These are phyloP conservation scores for Acidomyces sp. DNA, from an alignment of 495 filamentous ascomycete species.

Conservation along the genomic window DNA sequence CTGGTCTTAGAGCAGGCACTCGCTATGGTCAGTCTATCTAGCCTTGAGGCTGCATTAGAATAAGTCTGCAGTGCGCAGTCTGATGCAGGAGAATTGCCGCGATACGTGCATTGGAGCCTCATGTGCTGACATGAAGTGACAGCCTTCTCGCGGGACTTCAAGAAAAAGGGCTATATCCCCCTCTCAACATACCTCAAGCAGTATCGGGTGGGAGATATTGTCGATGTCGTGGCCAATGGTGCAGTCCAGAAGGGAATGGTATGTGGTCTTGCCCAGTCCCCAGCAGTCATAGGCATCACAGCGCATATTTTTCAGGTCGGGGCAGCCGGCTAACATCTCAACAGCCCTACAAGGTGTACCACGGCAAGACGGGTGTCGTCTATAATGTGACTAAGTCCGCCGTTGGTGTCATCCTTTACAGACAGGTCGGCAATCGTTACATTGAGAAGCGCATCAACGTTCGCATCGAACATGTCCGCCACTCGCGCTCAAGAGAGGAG, in stretches of 20 bases:
- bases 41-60: no score
- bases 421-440: slow-evolving; percentile 94
- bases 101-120: not conserved
- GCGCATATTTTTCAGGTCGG: no score
- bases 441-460: slow-evolving; percentile 99
- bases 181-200: slow-evolving; percentile 82
- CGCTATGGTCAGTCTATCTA: slow-evolving; percentile 35
- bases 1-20: slow-evolving; percentile 88
- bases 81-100: no score
- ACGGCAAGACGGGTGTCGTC: slow-evolving; percentile 27
- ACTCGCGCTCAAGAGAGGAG: slow-evolving; percentile 84
- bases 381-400: slow-evolving; percentile 61
- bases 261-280: no score
- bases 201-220: slow-evolving; percentile 96
- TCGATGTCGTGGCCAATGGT: slow-evolving; percentile 93
- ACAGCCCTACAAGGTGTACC: slow-evolving; percentile 63
- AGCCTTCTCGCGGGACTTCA: slow-evolving; percentile 81
- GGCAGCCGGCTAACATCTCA: no score
- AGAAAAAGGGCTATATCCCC: slow-evolving; percentile 80
- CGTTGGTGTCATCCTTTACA: slow-evolving; percentile 97
- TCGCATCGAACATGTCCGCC: slow-evolving; percentile 91
- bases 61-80: no score
- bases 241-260: slow-evolving; percentile 95
- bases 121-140: slow-evolving; percentile 1
- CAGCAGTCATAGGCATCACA: no score